Base-by-base conservation (phyloP, 192 early-diverging fungal species). In the Fimicolochytrium jonesii region DNA sequence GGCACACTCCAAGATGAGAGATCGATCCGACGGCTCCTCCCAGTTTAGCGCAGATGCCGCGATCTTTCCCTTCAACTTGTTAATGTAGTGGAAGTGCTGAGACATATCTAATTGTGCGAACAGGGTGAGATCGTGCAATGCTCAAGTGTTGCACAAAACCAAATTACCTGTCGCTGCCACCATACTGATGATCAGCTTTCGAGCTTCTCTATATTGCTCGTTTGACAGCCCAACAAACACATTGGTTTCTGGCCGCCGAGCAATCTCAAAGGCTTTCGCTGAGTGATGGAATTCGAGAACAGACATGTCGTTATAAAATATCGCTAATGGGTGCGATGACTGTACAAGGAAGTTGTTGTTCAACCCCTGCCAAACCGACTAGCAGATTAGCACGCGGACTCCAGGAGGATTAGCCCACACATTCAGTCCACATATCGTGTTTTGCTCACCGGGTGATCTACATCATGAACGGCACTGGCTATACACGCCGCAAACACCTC, bases 241-340 rank as follows among this genome's bases (percentile, higher is more conserved):
- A 45, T 77, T 77, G n/a, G 56, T 59, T 25, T 73, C 69, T 2
- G 75, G 64, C 23, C 59, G 42, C 34, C 56, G 50, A 18, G 73
- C 64, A 33, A 82, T 74, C 53, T 83, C 73, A 64, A 84, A 83
- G 3, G 77, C 80, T 41, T 74, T 71, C 42, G 75, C 53, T 0
- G 74, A 75, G 56, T 84, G 82, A 50, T 82, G 79, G 52, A 64
- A 80, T 62, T 84, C 82, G 10, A 82, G 64, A 10, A 84, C 80
- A 4, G 79, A 73, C n/a, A 77, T 67, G 50, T 84, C 82, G 61
- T 80, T 83, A 60, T 84, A 82, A 13, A 81, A 46, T 25, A 81
- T 71, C 10, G 80, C 77, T 4, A 84, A 47, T 11, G 77, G 77
- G 37, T 81, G 77, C 5, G 66, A 61, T 10, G 73, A 68, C 52